A percentile compares a stretch with the other conserved stretches of the same genome.
Conservation (phyloP, 495 filamentous ascomycete genomes). For the Filosporella fistucella region DNA sequence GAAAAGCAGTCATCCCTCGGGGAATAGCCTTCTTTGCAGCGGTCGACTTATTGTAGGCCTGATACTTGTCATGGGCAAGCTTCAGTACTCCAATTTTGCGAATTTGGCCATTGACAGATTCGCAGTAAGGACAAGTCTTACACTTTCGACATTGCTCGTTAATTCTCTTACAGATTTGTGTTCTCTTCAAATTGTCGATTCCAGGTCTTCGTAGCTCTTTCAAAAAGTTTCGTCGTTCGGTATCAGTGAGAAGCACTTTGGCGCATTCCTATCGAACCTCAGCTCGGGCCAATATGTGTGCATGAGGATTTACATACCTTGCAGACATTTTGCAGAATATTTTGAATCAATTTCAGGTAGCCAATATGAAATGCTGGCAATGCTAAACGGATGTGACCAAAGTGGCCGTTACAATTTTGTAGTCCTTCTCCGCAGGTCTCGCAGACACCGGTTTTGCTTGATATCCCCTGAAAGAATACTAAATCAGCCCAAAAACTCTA, state of each 20-base stretch:
- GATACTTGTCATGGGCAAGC: conserved; percentile 89
- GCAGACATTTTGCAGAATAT: conserved; percentile 89
- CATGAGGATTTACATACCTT: conserved; percentile 43
- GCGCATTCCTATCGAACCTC: conserved; percentile 51
- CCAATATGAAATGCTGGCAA: conserved; percentile 93
- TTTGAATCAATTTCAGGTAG: conserved; percentile 86
- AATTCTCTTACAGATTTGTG: conserved; percentile 77
- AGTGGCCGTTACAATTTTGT: conserved; percentile 86
- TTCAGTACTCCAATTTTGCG: conserved; percentile 85
- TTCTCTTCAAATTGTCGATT: conserved; percentile 79
- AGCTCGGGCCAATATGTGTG: background rate
- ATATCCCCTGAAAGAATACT: conserved; percentile 63
- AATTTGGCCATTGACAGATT: conserved; percentile 78
- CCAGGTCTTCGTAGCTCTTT: conserved; percentile 73
- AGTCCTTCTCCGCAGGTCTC: conserved; percentile 76
- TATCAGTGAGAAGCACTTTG: conserved; percentile 71
- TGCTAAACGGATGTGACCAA: conserved; percentile 84
- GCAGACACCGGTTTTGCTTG: conserved; percentile 66
- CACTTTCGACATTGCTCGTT: conserved; percentile 84
- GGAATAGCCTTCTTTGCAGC: conserved; percentile 79
- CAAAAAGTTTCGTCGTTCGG: conserved; percentile 65
- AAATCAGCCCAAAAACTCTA: conserved; percentile 22
- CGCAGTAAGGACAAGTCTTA: conserved; percentile 70
- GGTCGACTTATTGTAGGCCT: conserved; percentile 78
- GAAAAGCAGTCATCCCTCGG: conserved; percentile 72